phyloP scores from a whole-genome alignment of 2,329 filamentous ascomycete species.

The Fonsecaea erecta region DNA sequence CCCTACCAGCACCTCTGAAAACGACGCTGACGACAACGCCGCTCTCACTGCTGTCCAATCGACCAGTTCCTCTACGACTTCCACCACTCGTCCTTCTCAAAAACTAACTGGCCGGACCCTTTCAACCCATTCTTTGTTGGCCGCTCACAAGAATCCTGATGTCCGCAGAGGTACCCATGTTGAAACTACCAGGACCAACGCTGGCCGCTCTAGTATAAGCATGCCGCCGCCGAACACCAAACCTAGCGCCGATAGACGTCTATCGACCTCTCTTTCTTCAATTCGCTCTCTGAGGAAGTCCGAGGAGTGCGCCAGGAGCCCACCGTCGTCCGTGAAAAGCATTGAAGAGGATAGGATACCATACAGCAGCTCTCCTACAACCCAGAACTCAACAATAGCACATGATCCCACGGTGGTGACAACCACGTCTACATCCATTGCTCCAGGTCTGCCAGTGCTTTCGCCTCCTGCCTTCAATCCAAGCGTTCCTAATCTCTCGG shows the following conservation, averaged over 20 bases:
- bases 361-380: conserved; percentile 33
- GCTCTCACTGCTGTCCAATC: conserved; percentile 28
- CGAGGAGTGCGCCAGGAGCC: conserved; percentile 31
- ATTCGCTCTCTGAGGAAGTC: conserved; percentile 29
- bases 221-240: conserved; percentile 62
- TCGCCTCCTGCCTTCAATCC: conserved; percentile 33
- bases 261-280: conserved; percentile 33
- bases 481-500: conserved; percentile 29
- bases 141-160: conserved; percentile 42
- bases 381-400: conserved; percentile 34
- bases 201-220: conserved; percentile 65
- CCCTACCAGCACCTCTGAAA: conserved; percentile 30
- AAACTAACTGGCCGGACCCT: conserved; percentile 21
- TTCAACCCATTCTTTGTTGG: conserved; percentile 53
- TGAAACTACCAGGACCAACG: conserved; percentile 61
- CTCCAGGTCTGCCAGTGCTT: conserved; percentile 34
- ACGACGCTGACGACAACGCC: conserved; percentile 24
- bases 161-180: conserved; percentile 64
- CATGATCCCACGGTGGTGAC: conserved; percentile 36
- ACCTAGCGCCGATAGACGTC: conserved; percentile 35
- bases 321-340: conserved; percentile 41
- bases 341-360: conserved; percentile 43
- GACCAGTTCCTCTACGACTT: conserved; percentile 26
- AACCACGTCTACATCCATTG: conserved; percentile 30
- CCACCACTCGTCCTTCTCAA: conserved; percentile 15